Evolutionary conservation across 2,329 filamentous ascomycete species (phyloP).

Genomic region (Penicillium thymicola): DNA sequence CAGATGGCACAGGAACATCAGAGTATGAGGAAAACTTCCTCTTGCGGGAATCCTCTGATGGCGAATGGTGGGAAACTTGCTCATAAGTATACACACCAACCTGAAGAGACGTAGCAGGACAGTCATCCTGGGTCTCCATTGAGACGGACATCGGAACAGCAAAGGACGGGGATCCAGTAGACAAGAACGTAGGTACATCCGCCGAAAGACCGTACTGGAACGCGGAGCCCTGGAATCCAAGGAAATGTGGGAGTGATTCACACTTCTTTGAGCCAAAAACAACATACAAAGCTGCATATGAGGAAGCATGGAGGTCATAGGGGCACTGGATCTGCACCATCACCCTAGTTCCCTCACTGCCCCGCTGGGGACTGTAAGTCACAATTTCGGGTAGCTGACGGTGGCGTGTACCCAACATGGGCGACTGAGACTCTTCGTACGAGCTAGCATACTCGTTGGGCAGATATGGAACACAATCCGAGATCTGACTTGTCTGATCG

Average conservation of each 20-base stretch:
- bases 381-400: slow-evolving; percentile 62
- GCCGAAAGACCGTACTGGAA: slow-evolving; percentile 70
- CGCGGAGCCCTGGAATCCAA: slow-evolving; percentile 54
- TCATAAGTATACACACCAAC: slow-evolving; percentile 63
- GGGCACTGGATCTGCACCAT: slow-evolving; percentile 70
- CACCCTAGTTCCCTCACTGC: slow-evolving; percentile 67
- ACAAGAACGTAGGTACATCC: slow-evolving; percentile 65
- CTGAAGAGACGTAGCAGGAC: slow-evolving; percentile 50
- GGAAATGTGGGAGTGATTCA: slow-evolving; percentile 62
- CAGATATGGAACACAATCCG: slow-evolving; percentile 41
- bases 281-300: slow-evolving; percentile 56
- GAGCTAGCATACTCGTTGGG: slow-evolving; percentile 43
- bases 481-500: slow-evolving; percentile 41
- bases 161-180: slow-evolving; percentile 54
- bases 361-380: slow-evolving; percentile 67
- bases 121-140: slow-evolving; percentile 57
- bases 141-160: slow-evolving; percentile 59
- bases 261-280: slow-evolving; percentile 77
- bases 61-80: slow-evolving; percentile 42
- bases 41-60: slow-evolving; percentile 50
- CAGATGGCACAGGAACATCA: slow-evolving; percentile 45
- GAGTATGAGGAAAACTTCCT: slow-evolving; percentile 55
- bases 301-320: slow-evolving; percentile 67
- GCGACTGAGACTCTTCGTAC: slow-evolving; percentile 61
- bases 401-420: slow-evolving; percentile 63